Evolutionary conservation across 2,329 filamentous ascomycete species (phyloP).

Genomic region (Venturia pyrina): DNA sequence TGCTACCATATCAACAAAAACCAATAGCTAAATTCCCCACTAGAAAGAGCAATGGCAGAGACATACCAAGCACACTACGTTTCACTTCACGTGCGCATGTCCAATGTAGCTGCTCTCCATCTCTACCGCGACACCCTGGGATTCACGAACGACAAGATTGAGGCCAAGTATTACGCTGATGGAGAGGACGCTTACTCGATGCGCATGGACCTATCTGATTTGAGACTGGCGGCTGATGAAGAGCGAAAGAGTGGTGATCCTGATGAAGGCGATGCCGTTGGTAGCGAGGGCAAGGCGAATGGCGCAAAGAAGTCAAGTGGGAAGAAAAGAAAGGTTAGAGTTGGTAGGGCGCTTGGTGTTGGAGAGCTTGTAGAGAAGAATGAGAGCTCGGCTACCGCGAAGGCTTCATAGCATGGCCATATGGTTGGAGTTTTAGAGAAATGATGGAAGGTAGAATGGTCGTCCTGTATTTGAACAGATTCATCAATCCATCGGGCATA

Average conservation of each 20-base stretch:
- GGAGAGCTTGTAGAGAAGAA: conserved; percentile 64
- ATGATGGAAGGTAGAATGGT: not conserved
- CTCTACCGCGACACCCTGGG: conserved; percentile 88
- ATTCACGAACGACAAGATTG: conserved; percentile 78
- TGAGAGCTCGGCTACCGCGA: conserved; percentile 39
- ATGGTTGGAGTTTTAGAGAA: not conserved
- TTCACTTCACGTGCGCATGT: conserved; percentile 88
- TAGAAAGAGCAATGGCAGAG: conserved; percentile 94
- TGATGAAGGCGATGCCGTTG: conserved; percentile 26
- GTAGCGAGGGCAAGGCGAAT: conserved; percentile 24
- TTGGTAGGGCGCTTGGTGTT: conserved; percentile 71
- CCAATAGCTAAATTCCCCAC: too few species aligned
- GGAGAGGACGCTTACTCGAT: conserved; percentile 94
- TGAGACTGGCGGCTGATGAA: conserved; percentile 39
- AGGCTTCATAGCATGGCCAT: not conserved
- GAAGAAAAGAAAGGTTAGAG: conserved; percentile 73
- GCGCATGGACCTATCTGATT: conserved; percentile 65
- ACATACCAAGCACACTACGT: conserved; percentile 87
- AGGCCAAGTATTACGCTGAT: conserved; percentile 91
- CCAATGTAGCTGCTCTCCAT: conserved; percentile 81
- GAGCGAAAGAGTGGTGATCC: conserved; percentile 27
- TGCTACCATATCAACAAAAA: not conserved
- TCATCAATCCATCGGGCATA: not conserved
- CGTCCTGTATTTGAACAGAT: not conserved
- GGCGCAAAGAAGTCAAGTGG: conserved; percentile 33